Percentiles rank a stretch among this genome's conserved stretches.
phyloP scores from a whole-genome alignment of 176 grass and related monocot genomes.

The Paspalum vaginatum region DNA sequence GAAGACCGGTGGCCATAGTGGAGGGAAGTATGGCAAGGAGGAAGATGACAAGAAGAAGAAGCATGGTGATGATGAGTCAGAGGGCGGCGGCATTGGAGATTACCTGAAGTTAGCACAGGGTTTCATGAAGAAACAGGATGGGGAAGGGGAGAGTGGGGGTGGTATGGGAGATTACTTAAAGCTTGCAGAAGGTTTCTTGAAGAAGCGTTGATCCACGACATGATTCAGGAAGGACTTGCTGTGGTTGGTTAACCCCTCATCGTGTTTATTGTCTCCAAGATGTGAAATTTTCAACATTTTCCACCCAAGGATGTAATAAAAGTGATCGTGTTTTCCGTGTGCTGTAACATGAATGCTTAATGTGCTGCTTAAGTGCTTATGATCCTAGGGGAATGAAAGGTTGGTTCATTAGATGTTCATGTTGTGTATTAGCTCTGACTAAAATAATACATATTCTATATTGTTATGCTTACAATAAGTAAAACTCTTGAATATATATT shows the following conservation, averaged over 20 bases:
- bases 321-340: conserved; percentile 1
- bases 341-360: conserved; percentile 10
- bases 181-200: conserved; percentile 82
- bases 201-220: conserved; percentile 58
- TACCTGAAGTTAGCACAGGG: conserved; percentile 80
- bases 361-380: conserved; percentile 11
- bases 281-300: background rate
- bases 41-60: conserved; percentile 53
- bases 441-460: background rate
- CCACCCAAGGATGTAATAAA: conserved; percentile 9
- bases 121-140: conserved; percentile 71
- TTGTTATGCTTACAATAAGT: background rate
- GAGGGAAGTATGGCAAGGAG: conserved; percentile 51
- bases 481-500: conserved; percentile 3
- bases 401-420: conserved; percentile 13
- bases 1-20: conserved; percentile 49
- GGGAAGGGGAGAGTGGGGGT: conserved; percentile 42
- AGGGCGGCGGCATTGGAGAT: conserved; percentile 59
- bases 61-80: conserved; percentile 40
- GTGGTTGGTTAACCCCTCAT: conserved; percentile 49
- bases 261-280: conserved; percentile 6
- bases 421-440: conserved; percentile 26
- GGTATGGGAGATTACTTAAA: conserved; percentile 73
- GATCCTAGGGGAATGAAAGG: conserved; percentile 20
- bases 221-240: background rate